phyloP scores from a whole-genome alignment of 163 green algal genomes.

The Chlamydomonas reinhardtii region DNA sequence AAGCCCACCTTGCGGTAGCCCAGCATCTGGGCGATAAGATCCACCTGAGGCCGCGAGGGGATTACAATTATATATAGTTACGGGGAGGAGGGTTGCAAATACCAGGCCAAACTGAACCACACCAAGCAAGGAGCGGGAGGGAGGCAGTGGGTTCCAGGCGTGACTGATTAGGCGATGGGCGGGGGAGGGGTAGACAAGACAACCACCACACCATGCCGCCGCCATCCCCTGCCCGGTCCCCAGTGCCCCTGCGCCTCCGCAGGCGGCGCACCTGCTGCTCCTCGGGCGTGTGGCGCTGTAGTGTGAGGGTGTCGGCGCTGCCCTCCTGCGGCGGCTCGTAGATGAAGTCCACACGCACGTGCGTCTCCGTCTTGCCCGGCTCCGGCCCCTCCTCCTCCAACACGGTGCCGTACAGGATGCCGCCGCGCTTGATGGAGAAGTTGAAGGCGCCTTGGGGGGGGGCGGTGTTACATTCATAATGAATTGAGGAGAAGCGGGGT shows the following conservation, averaged over 20 bases:
- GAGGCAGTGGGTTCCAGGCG: too few relatives aligned
- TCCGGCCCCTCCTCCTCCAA: slow-evolving; percentile 70
- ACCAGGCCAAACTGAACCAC: too few relatives aligned
- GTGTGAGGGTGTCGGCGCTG: slow-evolving; percentile 69
- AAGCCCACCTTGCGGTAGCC: slow-evolving; percentile 81
- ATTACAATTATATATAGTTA: too few relatives aligned
- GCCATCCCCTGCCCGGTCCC: too few relatives aligned
- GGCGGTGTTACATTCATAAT: too few relatives aligned
- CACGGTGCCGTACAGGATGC: slow-evolving; percentile 92
- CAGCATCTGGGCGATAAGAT: slow-evolving; percentile 61
- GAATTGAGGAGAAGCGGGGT: too few relatives aligned
- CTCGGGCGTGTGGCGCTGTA: slow-evolving; percentile 78
- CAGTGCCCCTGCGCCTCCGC: too few relatives aligned
- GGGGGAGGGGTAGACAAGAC: too few relatives aligned
- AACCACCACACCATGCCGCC: too few relatives aligned
- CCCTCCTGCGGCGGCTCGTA: slow-evolving; percentile 95
- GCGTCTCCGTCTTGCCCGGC: slow-evolving; percentile 51
- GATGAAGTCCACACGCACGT: slow-evolving; percentile 92
- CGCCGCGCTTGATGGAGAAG: slow-evolving; percentile 95
- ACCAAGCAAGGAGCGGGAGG: too few relatives aligned
- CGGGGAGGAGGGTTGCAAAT: too few relatives aligned
- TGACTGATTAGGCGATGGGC: too few relatives aligned
- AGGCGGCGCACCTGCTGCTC: slow-evolving; percentile 76
- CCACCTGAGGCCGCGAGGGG: slow-evolving; percentile 41
- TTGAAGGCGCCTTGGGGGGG: slow-evolving; percentile 70